Evolutionary conservation across 441 rosid species (phyloP), one percentile per base, ranked within the genome.

Genomic region (Bocquillonia castaneifolia): DNA sequence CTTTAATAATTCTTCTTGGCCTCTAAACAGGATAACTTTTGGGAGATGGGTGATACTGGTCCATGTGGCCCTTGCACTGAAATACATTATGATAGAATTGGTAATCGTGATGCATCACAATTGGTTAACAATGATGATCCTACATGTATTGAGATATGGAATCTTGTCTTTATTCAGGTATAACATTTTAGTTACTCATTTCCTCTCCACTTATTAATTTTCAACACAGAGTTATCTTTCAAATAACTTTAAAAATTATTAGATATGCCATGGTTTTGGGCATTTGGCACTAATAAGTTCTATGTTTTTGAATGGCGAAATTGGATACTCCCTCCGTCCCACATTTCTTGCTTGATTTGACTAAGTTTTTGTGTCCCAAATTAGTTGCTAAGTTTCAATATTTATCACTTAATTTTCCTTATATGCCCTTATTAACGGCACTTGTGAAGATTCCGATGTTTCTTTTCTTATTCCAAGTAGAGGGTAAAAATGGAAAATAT

Each of bases 11-110:
- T 52, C 57, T 72, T 67, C 4, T 47, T 71, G 72, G 23, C 42
- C 58, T 69, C 37, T 55, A 25, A 52, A 57, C 73, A 91, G 99
- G 99, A 95, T 80, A 95, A 95, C 77, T 95, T 95, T 73, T 95
- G 98, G 98, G 99, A 95, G 86, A 92, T 95, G 97, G 99, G 99
- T 25, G 99, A 95, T 78, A 88, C 97, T 32, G 99, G 99, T 78
- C 99, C 98, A 10, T 92, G 99, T 68, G 99, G 99, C 52, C 99
- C 99, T 76, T 95, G 99, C 74, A 95, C 96, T 6, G 98, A 95
- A 76, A 95, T 95, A 62, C 99, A 95, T 82, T 95, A 71, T 64
- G 99, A 95, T 75, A 85, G 98, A 77, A 72, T 86, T 74, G 99
- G 98, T 68, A 84, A 88, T 63, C 97, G 95, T 0, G 86, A 94